A percentile compares a stretch with the other conserved stretches of the same genome.
Evolutionary conservation across 176 grass and related monocot genomes (phyloP).

Genomic region (sorghum (Sorghum bicolor)): DNA sequence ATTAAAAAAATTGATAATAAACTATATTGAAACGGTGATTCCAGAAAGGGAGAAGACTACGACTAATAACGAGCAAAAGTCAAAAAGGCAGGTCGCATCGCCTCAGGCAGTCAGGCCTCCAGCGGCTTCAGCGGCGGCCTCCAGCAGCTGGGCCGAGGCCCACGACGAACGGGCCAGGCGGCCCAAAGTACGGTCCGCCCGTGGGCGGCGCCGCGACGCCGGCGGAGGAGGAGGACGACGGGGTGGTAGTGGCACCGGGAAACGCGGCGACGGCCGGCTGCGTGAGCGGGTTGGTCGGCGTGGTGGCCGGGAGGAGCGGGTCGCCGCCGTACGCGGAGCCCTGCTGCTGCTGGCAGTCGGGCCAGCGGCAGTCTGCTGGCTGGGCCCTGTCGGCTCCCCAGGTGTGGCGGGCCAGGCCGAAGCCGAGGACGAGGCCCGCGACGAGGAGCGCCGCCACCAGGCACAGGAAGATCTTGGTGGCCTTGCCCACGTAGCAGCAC

Average conservation of each 20-base stretch:
- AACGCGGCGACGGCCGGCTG: slow-evolving; percentile 16
- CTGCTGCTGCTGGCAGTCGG: slow-evolving; percentile 40
- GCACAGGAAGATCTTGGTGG: neutral
- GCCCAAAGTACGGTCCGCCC: slow-evolving; percentile 28
- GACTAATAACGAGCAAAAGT: neutral
- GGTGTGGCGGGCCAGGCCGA: slow-evolving; percentile 50
- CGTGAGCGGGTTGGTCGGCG: slow-evolving; percentile 34
- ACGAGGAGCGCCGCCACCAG: slow-evolving; percentile 48
- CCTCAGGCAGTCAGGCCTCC: neutral
- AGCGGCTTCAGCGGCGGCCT: neutral
- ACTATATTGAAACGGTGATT: neutral
- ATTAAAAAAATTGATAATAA: neutral
- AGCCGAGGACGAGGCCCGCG: slow-evolving; percentile 55
- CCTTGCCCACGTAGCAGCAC: too few species aligned
- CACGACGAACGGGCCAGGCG: slow-evolving; percentile 31
- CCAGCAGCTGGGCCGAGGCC: slow-evolving; percentile 23
- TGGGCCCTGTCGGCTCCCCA: slow-evolving; percentile 47
- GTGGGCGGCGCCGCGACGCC: slow-evolving; percentile 2
- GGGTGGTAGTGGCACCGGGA: neutral
- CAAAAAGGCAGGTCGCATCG: neutral
- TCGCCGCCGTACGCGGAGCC: slow-evolving; percentile 35
- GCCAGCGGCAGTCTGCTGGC: slow-evolving; percentile 41
- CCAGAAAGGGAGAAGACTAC: neutral
- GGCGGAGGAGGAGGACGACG: neutral
- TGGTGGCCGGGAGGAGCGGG: slow-evolving; percentile 56